These are phyloP conservation scores for Aegilops umbellulata DNA, from an alignment of 176 grass and related monocot genomes.

Conservation along the genomic window DNA sequence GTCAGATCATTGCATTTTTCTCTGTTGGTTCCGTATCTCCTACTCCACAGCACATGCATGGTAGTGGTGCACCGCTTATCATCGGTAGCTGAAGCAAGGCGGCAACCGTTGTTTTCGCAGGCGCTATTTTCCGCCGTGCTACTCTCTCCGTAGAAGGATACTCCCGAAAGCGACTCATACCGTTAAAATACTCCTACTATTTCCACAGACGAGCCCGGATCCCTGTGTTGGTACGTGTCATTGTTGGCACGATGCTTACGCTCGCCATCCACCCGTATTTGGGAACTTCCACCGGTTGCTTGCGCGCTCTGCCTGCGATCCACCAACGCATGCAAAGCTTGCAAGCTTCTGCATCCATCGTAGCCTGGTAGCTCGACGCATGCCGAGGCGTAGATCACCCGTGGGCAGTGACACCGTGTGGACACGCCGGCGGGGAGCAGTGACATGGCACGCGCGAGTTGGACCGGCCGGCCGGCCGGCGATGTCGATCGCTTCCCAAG, in stretches of 20 bases:
- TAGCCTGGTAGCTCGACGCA: not conserved
- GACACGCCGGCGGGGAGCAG: not conserved
- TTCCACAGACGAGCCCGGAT: not conserved
- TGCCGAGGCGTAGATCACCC: not conserved
- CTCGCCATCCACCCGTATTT: not conserved
- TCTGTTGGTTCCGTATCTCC: not conserved
- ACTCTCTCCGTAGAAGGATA: not conserved
- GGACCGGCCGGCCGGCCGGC: too few species aligned
- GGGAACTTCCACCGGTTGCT: not conserved
- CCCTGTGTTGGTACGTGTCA: not conserved
- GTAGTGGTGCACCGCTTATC: not conserved
- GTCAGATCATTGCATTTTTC: not conserved
- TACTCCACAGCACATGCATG: not conserved
- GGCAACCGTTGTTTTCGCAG: not conserved
- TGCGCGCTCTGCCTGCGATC: not conserved
- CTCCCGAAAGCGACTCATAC: not conserved
- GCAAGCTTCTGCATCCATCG: not conserved
- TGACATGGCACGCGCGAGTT: not conserved
- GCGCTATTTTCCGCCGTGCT: not conserved
- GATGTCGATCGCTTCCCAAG: too few species aligned
- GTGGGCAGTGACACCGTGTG: not conserved
- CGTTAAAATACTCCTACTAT: conserved; percentile 6
- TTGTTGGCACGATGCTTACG: not conserved
- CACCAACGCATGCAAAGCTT: not conserved
- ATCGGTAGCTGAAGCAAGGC: not conserved